Base-by-base conservation (phyloP, 768 basidiomycete species). In the Tulasnella sp. region DNA sequence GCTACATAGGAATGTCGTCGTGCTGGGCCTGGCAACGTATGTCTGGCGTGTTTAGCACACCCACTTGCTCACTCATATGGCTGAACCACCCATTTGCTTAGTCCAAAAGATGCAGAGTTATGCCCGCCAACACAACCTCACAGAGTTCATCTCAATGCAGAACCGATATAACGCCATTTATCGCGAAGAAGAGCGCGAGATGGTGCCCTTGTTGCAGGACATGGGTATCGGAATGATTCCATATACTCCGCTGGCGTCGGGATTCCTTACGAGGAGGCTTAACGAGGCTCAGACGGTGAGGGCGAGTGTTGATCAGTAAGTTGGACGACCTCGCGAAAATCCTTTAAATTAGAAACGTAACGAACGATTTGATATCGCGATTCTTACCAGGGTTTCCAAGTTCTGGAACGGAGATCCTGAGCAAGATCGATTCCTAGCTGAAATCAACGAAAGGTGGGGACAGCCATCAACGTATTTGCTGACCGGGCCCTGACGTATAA, bases 1-100 rank as follows among this genome's bases (percentile, higher is more conserved):
- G 87, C 34, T 89, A 88, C 82, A 87, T 88, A 5, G 78, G 78
- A 8, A 79, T 79, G 78, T 73, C 71, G 24, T 79, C 78, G 3
- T 79, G 78, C 34, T 79, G 71, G 38, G 78, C 78, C 16, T 79
- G 78, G 78, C 78, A 79, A 79, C 74, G 78, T 79, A 79, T 12
- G 78, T 62, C 62, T 12, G 18, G 4, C 12, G n/a, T 36, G 10
- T 31, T 34, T 12, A 40, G 38, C 31, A 10, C 24, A 27, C 12
- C 12, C 0, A 5, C 14, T 9, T 14, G 8, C 19, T 42, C 38
- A 48, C 48, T 18, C 12, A n/a, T 48, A 34, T n/a, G 12, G 75
- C 27, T 34, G 56, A 62, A 27, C 12, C 14, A 27, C 16, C 39
- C 4, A 19, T 12, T 48, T 40, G 7, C 10, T 16, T 36, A 76